Base-by-base conservation (phyloP, 1,284 basidiomycete species). In the Psilocybe mexicana region DNA sequence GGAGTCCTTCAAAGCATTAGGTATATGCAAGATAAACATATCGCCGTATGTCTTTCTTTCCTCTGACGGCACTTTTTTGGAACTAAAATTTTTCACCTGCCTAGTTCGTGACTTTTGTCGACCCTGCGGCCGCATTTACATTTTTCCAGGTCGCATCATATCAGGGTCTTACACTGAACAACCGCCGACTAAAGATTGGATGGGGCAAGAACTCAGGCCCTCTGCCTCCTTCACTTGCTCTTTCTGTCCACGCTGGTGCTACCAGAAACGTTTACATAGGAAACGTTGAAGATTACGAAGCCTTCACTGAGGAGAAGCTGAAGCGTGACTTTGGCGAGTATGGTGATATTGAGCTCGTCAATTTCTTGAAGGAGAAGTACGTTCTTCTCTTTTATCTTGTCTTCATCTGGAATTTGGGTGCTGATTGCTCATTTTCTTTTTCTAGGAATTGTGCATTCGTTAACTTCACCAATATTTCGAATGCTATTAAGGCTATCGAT, bases 211-310 rank as follows among this genome's bases (percentile, higher is more conserved):
- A 92, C 70, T 86, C 90, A 28, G 92, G 93, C 2, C 89, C 94
- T 26, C 80, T 96, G 23, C 83, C 89, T 26, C 91, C 94, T 26
- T 84, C 88, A 8, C 80, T 95, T 47, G 92, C 92, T 43, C 83
- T 95, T 57, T 88, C 91, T 1, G 92, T 98, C 7, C 92, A 96
- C 72, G 83, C 87, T 0, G 95, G 95, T 25, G 93, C 94, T 1
- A 96, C 93, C 18, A 83, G 95, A 55, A 98, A 97, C 70, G 94
- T 98, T 55, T 98, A 97, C 73, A 87, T 97, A 58, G 94, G 94
- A 26, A 91, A 91, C 68, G 87, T 97, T 55, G 92, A 94, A 67
- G 94, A 97, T 77, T 95, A 94, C 70, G 93, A 95, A 62, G 77
- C 83, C 28, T 95, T 92, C 77, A 88, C 79, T 28, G 92, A 94